phyloP scores from a whole-genome alignment of 257 asterid genomes.

The Fraxinus anomala region DNA sequence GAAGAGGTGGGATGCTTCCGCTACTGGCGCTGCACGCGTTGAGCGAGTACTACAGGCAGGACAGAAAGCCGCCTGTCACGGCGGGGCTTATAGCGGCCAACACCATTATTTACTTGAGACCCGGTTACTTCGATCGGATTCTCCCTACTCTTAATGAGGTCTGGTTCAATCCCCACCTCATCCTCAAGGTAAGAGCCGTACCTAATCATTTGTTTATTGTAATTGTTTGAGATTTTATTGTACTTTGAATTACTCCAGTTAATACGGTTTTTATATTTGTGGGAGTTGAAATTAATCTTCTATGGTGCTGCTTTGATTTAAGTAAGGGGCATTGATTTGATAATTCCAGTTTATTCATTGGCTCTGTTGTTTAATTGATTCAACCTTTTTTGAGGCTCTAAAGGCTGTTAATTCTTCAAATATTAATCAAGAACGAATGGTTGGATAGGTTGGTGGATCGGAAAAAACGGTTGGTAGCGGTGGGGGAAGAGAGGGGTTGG shows the following conservation, averaged over 20 bases:
- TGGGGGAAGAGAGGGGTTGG: neutral
- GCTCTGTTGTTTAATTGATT: neutral
- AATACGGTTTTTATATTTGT: neutral
- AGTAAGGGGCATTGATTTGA: neutral
- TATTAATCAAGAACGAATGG: neutral
- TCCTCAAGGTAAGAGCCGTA: slow-evolving; percentile 60
- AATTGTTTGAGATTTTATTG: neutral
- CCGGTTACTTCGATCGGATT: slow-evolving; percentile 44
- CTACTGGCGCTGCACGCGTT: slow-evolving; percentile 68
- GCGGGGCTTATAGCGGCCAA: slow-evolving; percentile 80
- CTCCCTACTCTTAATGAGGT: slow-evolving; percentile 73
- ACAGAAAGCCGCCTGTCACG: slow-evolving; percentile 84
- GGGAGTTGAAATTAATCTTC: neutral
- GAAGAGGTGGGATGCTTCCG: slow-evolving; percentile 69
- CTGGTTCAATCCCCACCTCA: slow-evolving; percentile 84
- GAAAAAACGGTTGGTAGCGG: neutral
- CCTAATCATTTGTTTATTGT: neutral
- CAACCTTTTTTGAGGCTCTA: neutral
- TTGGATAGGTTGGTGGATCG: neutral
- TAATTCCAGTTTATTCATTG: neutral
- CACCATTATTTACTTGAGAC: slow-evolving; percentile 70
- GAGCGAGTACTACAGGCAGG: slow-evolving; percentile 62
- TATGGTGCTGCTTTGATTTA: neutral
- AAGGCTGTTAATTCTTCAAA: neutral
- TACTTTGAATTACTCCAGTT: neutral